Base-by-base conservation (phyloP, 148 eudicot genomes). In the Simmondsia chinensis region DNA sequence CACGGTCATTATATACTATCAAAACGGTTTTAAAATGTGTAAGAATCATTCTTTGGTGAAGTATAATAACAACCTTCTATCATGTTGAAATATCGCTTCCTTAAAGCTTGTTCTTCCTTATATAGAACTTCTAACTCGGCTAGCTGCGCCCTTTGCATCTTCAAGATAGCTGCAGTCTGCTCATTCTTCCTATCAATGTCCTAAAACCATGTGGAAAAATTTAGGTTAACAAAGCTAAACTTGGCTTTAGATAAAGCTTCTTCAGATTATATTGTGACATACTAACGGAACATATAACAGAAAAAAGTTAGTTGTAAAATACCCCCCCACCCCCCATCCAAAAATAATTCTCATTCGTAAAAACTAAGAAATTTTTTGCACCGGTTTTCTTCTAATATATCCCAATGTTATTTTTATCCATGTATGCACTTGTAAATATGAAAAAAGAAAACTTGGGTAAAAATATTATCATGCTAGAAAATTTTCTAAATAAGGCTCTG, bases 141-240 rank as follows among this genome's bases (percentile, higher is more conserved):
- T 62, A 86, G 40, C 31, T 86, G 96, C 10, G 87, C 69, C 50
- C 79, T 94, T 75, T 93, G 99, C 84, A 86, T 77, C 66, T 87
- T 86, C 62, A 93, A 55, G 55, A 93, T 76, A 46, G 77, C 58
- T 44, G 99, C 96, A 35, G 99, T 93, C 71, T 93, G 99, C 66
- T 80, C 87, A 71, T 93, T 93, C 68, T 86, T 93, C 46, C 99
- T 68, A 50, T 93, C 99, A 65, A 93, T 77, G 59, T 93, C 99
- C 99, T 89, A 52, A 18, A 70, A 57, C 27, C 21, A 56, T 42
- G 14, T 26, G 39, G 9, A 3, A 11, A 35, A 10, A 43, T 9
- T 38, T 8, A 10, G 15, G 22, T 15, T 54, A 27, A 43, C 20
- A 10, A n/a, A 9, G 26, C 26, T 6, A 7, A 46, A 10, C 18